Evolutionary conservation across 1,139 yeast species (phyloP), one percentile per base, ranked within the genome.

Genomic region (Yamadazyma spencermartinsiae): DNA sequence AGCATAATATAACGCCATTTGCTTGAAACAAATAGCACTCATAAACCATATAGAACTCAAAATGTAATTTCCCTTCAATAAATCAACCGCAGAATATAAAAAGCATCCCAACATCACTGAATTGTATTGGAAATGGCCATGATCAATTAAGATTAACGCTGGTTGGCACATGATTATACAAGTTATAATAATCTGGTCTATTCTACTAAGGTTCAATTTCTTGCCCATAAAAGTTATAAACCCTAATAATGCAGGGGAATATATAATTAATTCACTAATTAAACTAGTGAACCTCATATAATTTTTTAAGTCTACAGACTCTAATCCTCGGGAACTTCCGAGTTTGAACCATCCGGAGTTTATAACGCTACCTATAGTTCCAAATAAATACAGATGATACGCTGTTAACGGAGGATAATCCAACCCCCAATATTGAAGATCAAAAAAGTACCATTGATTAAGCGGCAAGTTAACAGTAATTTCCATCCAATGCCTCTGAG

Each of bases 391-490:
- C 40, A 95, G 88, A 56, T 92, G 98, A 59, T 76, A 90, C 0
- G 98, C 98, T 0, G 98, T 92, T 46, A 94, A 68, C 4, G 98
- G 98, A 1, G 99, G 99, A 59, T 92, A 94, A 60, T 94, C 98
- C 34, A 94, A 71, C 1, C 98, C 97, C 98, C 98, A 92, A 66
- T 92, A 89, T 50, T 82, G 80, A 35, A 88, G 69, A 56, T 92
- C 97, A 59, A 81, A 88, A 63, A 76, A 86, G 58, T 92, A 92
- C 98, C 98, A 94, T 45, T 84, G 55, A 1, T 68, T 61, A 2
- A 87, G 62, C 0, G 96, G 95, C 38, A 90, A 59, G 49, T 82
- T 79, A 31, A 73, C 79, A 0, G 98, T 90, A 41, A 92, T 69
- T 59, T 94, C 98, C 79, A 92, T 76, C 98, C 98, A 92, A 58